phyloP scores from a whole-genome alignment of 805 yeast genomes.

The Suhomyces xylopsoci region DNA sequence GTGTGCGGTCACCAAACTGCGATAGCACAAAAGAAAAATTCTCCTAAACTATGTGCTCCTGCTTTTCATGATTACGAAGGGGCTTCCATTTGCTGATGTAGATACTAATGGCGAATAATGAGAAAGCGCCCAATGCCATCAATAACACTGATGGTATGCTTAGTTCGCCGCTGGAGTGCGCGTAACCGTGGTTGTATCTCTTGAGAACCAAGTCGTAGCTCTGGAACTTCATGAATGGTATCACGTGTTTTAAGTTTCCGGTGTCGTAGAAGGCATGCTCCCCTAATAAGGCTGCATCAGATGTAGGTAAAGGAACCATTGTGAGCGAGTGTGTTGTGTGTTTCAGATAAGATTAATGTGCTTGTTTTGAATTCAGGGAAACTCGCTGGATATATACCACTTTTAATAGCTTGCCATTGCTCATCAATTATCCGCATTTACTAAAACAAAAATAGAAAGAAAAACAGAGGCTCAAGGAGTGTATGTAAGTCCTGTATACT shows the following conservation, averaged over 20 bases:
- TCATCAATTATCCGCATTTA: neutral
- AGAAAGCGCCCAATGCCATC: neutral
- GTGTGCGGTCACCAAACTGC: neutral
- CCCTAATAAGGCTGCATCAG: conserved; percentile 15
- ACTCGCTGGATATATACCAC: neutral
- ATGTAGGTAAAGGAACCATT: conserved; percentile 23
- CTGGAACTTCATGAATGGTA: conserved; percentile 22
- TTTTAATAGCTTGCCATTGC: neutral
- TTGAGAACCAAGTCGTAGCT: conserved; percentile 15
- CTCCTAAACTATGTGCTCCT: neutral
- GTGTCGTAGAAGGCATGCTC: conserved; percentile 32
- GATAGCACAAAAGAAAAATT: neutral
- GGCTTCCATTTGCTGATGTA: neutral
- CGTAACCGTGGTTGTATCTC: conserved; percentile 1
- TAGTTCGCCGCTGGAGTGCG: neutral
- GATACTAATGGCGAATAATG: neutral
- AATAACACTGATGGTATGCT: neutral
- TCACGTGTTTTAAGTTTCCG: conserved; percentile 22
- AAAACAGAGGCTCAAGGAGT: neutral
- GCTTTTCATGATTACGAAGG: neutral
- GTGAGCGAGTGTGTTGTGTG: conserved; percentile 4
- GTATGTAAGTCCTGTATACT: neutral
- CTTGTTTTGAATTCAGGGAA: neutral
- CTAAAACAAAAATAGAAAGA: neutral
- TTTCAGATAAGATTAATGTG: neutral